phyloP scores from a whole-genome alignment of 2,329 filamentous ascomycete genomes.

The Trichoderma aggressivum region DNA sequence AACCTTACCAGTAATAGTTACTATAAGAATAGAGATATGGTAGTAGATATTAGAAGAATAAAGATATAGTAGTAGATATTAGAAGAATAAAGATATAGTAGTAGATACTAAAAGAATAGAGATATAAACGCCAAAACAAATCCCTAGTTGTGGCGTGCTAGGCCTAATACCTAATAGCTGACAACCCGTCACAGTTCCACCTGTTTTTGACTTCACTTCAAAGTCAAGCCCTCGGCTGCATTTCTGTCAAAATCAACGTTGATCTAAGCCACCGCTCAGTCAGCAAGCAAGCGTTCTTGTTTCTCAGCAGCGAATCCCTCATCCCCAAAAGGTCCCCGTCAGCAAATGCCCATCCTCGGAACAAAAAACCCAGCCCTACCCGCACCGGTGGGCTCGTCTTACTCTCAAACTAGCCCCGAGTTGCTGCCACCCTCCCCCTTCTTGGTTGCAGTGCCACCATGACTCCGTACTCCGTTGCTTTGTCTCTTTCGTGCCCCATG shows the following conservation, averaged over 20 bases:
- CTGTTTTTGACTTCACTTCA: neutral
- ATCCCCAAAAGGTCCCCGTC: neutral
- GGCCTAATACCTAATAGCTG: too few species aligned
- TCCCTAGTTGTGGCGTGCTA: neutral
- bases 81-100: too few species aligned
- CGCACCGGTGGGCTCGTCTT: conserved; percentile 4
- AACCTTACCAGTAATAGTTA: too few species aligned
- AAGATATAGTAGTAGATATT: too few species aligned
- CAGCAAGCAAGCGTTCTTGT: neutral
- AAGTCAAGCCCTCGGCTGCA: neutral
- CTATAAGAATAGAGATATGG: too few species aligned
- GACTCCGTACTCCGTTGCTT: neutral
- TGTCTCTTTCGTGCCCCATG: neutral
- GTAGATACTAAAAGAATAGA: too few species aligned
- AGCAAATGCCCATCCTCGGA: neutral
- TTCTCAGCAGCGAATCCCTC: neutral
- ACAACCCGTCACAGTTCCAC: neutral
- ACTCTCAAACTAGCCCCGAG: neutral
- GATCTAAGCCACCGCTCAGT: neutral
- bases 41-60: too few species aligned
- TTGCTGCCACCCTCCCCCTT: neutral
- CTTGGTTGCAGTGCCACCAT: neutral
- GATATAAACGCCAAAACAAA: too few species aligned
- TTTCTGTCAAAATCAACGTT: neutral
- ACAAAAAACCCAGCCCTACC: conserved; percentile 5